Conservation (phyloP, 768 basidiomycete species). For the Rhizopogon vesiculosus region DNA sequence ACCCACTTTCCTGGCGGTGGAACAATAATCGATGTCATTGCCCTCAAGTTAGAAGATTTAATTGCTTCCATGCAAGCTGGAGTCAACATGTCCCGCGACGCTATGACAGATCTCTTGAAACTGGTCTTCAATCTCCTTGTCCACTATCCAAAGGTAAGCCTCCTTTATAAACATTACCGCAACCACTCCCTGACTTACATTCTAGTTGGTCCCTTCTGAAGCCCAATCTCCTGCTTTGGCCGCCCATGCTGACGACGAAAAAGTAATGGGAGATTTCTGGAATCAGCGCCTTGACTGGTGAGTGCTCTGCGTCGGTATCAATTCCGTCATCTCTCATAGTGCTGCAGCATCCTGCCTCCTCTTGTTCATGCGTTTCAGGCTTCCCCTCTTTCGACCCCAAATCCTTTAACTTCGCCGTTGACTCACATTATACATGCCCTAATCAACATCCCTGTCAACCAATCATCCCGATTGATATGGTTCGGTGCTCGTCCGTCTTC, state of each 20-base stretch:
- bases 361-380: conserved; percentile 65
- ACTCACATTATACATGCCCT: conserved; percentile 81
- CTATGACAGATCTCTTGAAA: conserved; percentile 81
- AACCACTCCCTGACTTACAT: not conserved
- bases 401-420: conserved; percentile 68
- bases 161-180: not conserved
- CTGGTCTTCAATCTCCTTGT: conserved; percentile 75
- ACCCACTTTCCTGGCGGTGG: conserved; percentile 33
- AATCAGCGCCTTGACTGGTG: conserved; percentile 67
- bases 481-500: conserved; percentile 41
- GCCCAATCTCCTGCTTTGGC: conserved; percentile 23
- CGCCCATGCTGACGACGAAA: conserved; percentile 22
- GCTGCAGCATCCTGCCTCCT: conserved; percentile 59
- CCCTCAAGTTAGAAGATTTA: conserved; percentile 55
- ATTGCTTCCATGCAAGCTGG: conserved; percentile 43
- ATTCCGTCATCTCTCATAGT: not conserved
- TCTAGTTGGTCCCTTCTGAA: conserved; percentile 39
- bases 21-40: conserved; percentile 60
- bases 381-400: conserved; percentile 56
- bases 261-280: conserved; percentile 74
- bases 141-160: conserved; percentile 71
- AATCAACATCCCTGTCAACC: conserved; percentile 68
- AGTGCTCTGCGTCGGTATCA: conserved; percentile 19
- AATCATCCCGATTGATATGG: conserved; percentile 57
- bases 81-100: conserved; percentile 57